Conservation (phyloP, 441 rosid genomes). For the Croton setiger region DNA sequence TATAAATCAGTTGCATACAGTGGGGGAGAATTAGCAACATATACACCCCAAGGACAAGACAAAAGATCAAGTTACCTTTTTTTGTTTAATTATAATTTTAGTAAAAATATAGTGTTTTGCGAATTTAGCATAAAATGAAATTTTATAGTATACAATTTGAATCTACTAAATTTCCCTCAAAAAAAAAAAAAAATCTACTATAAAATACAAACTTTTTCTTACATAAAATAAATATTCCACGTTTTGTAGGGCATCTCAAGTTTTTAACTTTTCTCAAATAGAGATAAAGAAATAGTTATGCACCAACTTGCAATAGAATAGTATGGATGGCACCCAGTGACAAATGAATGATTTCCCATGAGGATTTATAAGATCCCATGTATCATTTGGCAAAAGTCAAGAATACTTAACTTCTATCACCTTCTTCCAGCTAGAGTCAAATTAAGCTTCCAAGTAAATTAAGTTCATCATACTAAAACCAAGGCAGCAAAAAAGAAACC, state of each 20-base stretch:
- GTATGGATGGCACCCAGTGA: not conserved
- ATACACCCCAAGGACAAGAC: not conserved
- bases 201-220: not conserved
- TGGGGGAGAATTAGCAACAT: not conserved
- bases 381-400: not conserved
- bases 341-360: not conserved
- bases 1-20: not conserved
- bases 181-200: too few species aligned
- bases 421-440: not conserved
- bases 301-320: not conserved
- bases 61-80: not conserved
- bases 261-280: too few species aligned
- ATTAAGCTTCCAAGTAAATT: not conserved
- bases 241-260: not conserved
- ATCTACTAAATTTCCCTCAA: too few species aligned
- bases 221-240: too few species aligned
- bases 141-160: not conserved
- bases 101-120: not conserved
- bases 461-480: not conserved
- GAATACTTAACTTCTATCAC: not conserved
- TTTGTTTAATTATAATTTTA: too few species aligned
- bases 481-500: not conserved
- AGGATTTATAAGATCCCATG: not conserved
- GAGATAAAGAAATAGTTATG: not conserved
- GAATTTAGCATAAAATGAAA: too few species aligned